Evolutionary conservation across 2,329 filamentous ascomycete species (phyloP), one percentile per base, ranked within the genome.

Genomic region (Xylariaceae sp.): DNA sequence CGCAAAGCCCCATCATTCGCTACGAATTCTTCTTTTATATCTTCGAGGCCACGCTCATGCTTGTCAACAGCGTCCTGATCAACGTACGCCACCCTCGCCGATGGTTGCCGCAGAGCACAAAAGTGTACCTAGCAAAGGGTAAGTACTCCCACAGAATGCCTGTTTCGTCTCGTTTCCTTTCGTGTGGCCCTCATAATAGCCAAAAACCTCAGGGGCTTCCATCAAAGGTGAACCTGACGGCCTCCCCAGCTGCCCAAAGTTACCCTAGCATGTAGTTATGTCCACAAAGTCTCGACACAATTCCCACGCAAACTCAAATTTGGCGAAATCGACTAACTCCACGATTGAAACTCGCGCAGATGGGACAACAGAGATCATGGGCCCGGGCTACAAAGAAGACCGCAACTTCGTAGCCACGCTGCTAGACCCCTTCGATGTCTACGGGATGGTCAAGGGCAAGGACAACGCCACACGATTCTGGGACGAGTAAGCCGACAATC

Each of bases 21-120:
- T 78, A 81, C 58, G 80, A 84, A 65, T 80, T 75, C 74, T 83
- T 76, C 66, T 84, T 84, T 57, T 81, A 78, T 61, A 71, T 83
- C 18, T 83, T 83, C 54, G 80, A 84, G 67, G 76, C 73, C 1
- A 58, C 63, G 0, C 64, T 81, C 12, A 83, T 83, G 80, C 60
- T 82, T 1, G 39, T 61, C 42, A 83, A 83, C 59, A 70, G 71
- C 9, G 65, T 71, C 30, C 62, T 83, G 59, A 72, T 79, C 65
- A 83, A 81, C 54, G 37, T 72, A 2, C 68, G 75, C 4, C 77
- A 83, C 57, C 80, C 80, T 19, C 71, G 79, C 34, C 70, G 70
- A 29, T 80, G 71, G 60, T 65, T 84, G 16, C 81, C 80, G 0
- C 61, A 68, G 54, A 74, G 58, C 54, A 73, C 74, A 43, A 77